Evolutionary conservation across 768 basidiomycete genomes (phyloP).

Genomic region (Panaeolus papilionaceus): DNA sequence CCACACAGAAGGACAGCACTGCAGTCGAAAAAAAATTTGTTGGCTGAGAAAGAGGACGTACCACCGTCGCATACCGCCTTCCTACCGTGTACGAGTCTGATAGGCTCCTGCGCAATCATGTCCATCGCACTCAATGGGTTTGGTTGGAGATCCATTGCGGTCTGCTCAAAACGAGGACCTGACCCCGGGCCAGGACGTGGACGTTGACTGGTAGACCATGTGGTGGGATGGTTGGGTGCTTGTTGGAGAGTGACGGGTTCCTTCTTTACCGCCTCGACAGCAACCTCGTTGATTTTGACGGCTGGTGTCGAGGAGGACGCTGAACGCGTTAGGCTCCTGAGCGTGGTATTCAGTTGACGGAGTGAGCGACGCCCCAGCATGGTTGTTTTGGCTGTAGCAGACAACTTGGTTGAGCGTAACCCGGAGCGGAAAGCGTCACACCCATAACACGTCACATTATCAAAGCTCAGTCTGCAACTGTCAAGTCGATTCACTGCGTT

Average conservation of each 20-base stretch:
- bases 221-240: constrained; percentile 80
- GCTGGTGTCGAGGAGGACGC: constrained; percentile 36
- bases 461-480: neutral
- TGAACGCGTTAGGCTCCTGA: constrained; percentile 36
- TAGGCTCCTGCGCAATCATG: constrained; percentile 84
- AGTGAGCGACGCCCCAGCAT: constrained; percentile 50
- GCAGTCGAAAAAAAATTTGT: constrained; percentile 12
- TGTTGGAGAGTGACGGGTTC: constrained; percentile 56
- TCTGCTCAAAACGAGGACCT: constrained; percentile 93
- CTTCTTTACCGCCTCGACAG: constrained; percentile 22
- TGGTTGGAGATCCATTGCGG: constrained; percentile 85
- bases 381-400: constrained; percentile 21
- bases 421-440: neutral
- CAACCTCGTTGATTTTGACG: constrained; percentile 32
- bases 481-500: neutral
- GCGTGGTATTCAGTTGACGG: constrained; percentile 36
- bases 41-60: constrained; percentile 45
- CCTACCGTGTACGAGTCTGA: constrained; percentile 79
- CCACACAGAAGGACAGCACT: constrained; percentile 14
- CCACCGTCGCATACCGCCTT: constrained; percentile 96
- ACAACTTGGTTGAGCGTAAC: constrained; percentile 12
- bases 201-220: constrained; percentile 88
- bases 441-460: neutral
- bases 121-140: constrained; percentile 91
- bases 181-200: constrained; percentile 64